These are phyloP conservation scores for Sisymbrium altissimum DNA, from an alignment of 345 rosid genomes.

Conservation along the genomic window DNA sequence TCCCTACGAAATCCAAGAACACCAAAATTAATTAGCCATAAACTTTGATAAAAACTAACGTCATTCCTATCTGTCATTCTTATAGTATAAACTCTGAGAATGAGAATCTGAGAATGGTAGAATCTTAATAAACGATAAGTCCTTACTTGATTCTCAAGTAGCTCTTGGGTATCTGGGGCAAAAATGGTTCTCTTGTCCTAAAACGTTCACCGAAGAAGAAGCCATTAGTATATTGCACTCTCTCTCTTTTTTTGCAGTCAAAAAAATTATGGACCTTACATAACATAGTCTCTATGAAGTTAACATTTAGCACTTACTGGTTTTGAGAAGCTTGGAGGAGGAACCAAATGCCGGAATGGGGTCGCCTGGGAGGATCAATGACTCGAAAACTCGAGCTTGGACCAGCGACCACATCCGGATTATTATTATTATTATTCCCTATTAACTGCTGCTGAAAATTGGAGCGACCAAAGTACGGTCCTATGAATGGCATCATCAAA, in stretches of 20 bases:
- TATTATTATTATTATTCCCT: constrained; percentile 38
- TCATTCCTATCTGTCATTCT: not conserved
- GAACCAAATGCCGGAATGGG: constrained; percentile 94
- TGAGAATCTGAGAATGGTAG: not conserved
- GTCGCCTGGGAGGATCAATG: constrained; percentile 75
- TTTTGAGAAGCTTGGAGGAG: constrained; percentile 83
- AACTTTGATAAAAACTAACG: constrained; percentile 5
- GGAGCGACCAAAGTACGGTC: constrained; percentile 55
- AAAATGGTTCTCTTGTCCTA: constrained; percentile 65
- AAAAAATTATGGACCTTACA: not conserved
- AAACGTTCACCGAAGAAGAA: constrained; percentile 10
- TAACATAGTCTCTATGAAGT: not conserved
- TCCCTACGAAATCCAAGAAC: constrained; percentile 59
- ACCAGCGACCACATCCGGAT: constrained; percentile 46
- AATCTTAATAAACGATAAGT: not conserved
- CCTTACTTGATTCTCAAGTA: constrained; percentile 95
- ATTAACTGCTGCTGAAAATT: constrained; percentile 43
- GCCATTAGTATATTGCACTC: not conserved
- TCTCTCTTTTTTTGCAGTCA: not conserved
- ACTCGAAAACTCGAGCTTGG: constrained; percentile 67
- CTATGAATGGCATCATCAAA: constrained; percentile 54
- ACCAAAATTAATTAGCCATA: constrained; percentile 19
- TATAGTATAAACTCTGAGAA: not conserved
- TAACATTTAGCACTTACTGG: constrained; percentile 64
- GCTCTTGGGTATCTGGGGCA: constrained; percentile 96